A percentile compares a stretch with the other conserved stretches of the same genome.
Conservation (phyloP, 805 yeast species). For the Candida succiphila region DNA sequence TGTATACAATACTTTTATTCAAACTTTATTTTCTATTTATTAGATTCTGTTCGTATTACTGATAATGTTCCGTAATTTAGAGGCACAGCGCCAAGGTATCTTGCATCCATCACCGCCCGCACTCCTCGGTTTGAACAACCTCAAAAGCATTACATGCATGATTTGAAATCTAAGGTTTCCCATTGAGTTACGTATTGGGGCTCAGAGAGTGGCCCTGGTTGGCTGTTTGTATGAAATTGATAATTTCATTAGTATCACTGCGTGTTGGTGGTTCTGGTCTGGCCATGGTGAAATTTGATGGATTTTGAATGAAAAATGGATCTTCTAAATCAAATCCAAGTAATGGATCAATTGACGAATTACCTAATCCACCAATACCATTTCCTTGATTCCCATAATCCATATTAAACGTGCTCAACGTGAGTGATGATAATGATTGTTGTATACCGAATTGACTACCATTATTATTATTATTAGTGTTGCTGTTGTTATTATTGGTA, state of each 20-base stretch:
- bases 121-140: no score
- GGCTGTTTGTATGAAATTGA: no score
- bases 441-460: not conserved
- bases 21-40: no score
- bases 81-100: no score
- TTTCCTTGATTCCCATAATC: conserved; percentile 10
- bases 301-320: conserved; percentile 44
- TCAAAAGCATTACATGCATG: no score
- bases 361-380: not conserved
- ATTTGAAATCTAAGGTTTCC: no score
- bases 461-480: not conserved
- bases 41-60: no score
- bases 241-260: conserved; percentile 1
- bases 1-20: no score
- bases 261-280: conserved; percentile 6
- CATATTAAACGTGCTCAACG: conserved; percentile 11
- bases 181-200: no score
- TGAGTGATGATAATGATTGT: conserved; percentile 11
- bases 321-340: conserved; percentile 33
- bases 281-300: conserved; percentile 30
- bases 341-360: conserved; percentile 21
- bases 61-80: no score
- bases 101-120: no score
- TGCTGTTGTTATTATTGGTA: conserved; percentile 3
- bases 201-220: no score